Base-by-base conservation (phyloP, 2,329 filamentous ascomycete species). In the Microcyclospora tardicrescens region DNA sequence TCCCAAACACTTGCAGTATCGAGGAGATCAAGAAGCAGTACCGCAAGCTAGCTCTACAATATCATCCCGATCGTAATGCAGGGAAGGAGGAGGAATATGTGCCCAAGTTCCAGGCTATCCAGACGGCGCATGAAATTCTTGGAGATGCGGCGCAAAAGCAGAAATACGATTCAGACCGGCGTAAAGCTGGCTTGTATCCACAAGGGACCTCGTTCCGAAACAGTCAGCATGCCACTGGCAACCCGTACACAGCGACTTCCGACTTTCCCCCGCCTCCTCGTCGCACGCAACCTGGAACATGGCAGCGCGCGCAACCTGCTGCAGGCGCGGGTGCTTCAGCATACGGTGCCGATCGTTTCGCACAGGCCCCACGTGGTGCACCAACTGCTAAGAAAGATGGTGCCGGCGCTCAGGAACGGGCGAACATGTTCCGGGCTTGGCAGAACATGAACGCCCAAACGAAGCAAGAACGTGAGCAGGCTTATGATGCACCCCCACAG, bases 11-110 rank as follows among this genome's bases (percentile, higher is more conserved):
- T 51, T 83, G 83, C 38, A 76, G 81, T 48, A 63, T 76, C 33
- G 73, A 78, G 24, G 84, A 91, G 31, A 78, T 93, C 57, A 89
- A 84, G 65, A 91, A 81, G 61, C 81, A 87, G 53, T 94, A 86
- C 61, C 75, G 81, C 49, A 86, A 85, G 60, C 73, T 93, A 54
- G 85, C 85, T 35, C 68, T 93, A 34, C 82, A 83, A 59, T 93
- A 82, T 54, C 86, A 94, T 55, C 86, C 86, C 6, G 86, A 94
- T 58, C 80, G 86, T 43, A 93, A 94, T 55, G 84, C 81, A 10
- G 86, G 86, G 37, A 76, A 75, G 54, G 85, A 93, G 61, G 64
- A 74, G 41, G 84, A 89, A 54, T 81, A 81, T 55, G 84, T 83
- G 48, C 70, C 80, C 27, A 82, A 84, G 54, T 94, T 94, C 54